Evolutionary conservation across 2,329 filamentous ascomycete genomes (phyloP).

Genomic region (Pseudogymnoascus sp.): DNA sequence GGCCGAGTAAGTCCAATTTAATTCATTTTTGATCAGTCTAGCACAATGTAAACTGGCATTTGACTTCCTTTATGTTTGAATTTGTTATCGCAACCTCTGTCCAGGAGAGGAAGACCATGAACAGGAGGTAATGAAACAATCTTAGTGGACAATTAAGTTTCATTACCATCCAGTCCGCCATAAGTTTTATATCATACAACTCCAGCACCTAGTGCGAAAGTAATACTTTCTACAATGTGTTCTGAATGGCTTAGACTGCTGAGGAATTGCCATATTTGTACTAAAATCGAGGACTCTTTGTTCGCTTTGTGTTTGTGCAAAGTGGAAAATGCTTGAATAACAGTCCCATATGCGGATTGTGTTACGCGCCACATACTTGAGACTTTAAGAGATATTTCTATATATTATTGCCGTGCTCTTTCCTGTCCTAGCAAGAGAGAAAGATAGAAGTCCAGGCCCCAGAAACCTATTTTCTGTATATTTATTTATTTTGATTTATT

Average conservation of each 20-base stretch:
- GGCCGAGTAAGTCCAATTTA: background rate
- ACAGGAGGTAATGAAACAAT: background rate
- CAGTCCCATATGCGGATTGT: background rate
- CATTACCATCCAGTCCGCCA: background rate
- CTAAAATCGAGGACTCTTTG: background rate
- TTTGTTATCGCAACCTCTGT: background rate
- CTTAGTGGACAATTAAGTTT: background rate
- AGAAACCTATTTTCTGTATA: background rate
- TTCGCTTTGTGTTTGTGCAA: background rate
- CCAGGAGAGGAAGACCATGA: background rate
- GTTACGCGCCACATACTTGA: background rate
- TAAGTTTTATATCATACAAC: too few relatives aligned
- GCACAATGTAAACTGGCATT: background rate
- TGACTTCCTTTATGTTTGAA: background rate
- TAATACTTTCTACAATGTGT: background rate
- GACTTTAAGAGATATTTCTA: background rate
- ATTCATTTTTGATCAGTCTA: background rate
- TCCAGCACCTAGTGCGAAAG: background rate
- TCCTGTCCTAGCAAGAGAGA: background rate
- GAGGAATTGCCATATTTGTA: background rate
- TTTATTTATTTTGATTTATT: background rate
- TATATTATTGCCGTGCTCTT: background rate
- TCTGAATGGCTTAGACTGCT: background rate
- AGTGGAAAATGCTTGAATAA: background rate
- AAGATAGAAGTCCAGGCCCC: background rate